phyloP scores from a whole-genome alignment of 208 protist species.

The Crithidia sp. region DNA sequence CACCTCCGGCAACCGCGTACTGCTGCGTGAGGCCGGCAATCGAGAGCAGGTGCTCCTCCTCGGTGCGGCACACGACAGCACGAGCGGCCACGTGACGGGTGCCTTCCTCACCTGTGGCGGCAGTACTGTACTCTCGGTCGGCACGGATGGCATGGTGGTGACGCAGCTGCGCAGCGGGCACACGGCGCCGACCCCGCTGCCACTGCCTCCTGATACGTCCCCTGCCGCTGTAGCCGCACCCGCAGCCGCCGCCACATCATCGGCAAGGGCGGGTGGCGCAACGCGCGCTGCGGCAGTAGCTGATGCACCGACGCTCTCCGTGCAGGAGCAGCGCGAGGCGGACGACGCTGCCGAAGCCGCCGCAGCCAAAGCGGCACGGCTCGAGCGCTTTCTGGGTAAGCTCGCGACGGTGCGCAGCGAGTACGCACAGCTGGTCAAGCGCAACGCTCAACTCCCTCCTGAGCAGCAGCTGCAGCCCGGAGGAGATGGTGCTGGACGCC shows the following conservation, averaged over 20 bases:
- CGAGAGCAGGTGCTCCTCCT: conserved; percentile 35
- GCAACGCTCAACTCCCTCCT: conserved; percentile 70
- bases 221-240: neutral
- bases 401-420: conserved; percentile 62
- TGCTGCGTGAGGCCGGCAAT: conserved; percentile 22
- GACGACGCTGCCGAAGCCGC: conserved; percentile 76
- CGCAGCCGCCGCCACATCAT: neutral
- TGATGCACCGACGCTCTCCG: conserved; percentile 48
- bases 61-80: conserved; percentile 83
- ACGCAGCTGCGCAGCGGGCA: conserved; percentile 60
- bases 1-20: conserved; percentile 33
- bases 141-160: conserved; percentile 92
- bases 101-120: conserved; percentile 87
- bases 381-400: conserved; percentile 72
- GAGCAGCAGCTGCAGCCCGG: conserved; percentile 45
- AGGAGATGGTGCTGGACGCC: conserved; percentile 91
- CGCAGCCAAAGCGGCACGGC: conserved; percentile 73
- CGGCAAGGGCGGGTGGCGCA: neutral
- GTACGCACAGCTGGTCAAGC: conserved; percentile 68
- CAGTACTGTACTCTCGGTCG: conserved; percentile 82
- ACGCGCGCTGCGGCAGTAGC: conserved; percentile 16
- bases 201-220: neutral
- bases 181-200: conserved; percentile 8
- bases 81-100: conserved; percentile 54
- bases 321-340: conserved; percentile 95